phyloP scores from a whole-genome alignment of 2,329 filamentous ascomycete species.

The Cephalotrichum gorgonifer region DNA sequence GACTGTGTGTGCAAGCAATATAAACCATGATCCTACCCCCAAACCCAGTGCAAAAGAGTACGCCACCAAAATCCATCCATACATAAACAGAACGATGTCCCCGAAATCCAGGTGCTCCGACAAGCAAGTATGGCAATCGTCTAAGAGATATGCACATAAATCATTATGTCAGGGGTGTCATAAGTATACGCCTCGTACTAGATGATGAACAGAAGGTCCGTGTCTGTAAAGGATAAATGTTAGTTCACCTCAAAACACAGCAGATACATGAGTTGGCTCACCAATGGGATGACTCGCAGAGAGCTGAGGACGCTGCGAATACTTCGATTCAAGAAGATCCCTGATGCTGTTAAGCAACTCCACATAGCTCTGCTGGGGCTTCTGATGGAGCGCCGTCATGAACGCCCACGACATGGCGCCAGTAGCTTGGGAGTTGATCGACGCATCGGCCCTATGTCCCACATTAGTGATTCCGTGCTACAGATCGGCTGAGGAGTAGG shows the following conservation, averaged over 20 bases:
- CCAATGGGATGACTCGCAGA: constrained; percentile 85
- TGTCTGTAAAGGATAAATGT: constrained; percentile 31
- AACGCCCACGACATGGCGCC: constrained; percentile 94
- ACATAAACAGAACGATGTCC: neutral
- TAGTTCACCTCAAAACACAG: constrained; percentile 20
- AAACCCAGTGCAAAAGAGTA: neutral
- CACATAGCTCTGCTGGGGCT: constrained; percentile 84
- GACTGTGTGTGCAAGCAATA: neutral
- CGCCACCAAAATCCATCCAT: neutral
- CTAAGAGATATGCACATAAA: neutral
- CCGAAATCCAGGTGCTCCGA: neutral
- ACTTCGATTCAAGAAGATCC: constrained; percentile 69
- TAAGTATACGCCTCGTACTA: constrained; percentile 19
- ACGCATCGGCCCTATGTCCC: constrained; percentile 60
- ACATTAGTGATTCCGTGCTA: constrained; percentile 11
- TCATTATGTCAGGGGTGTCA: neutral
- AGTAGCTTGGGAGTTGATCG: constrained; percentile 71
- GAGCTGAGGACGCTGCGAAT: constrained; percentile 80
- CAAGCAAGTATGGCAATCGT: neutral
- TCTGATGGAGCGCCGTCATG: constrained; percentile 73
- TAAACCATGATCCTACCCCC: neutral
- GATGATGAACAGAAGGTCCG: constrained; percentile 54
- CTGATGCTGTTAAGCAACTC: constrained; percentile 83
- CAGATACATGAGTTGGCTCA: constrained; percentile 32
- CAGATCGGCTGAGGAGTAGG: neutral